Base-by-base conservation (phyloP, 306 rosid genomes). In the Glycine latifolia region DNA sequence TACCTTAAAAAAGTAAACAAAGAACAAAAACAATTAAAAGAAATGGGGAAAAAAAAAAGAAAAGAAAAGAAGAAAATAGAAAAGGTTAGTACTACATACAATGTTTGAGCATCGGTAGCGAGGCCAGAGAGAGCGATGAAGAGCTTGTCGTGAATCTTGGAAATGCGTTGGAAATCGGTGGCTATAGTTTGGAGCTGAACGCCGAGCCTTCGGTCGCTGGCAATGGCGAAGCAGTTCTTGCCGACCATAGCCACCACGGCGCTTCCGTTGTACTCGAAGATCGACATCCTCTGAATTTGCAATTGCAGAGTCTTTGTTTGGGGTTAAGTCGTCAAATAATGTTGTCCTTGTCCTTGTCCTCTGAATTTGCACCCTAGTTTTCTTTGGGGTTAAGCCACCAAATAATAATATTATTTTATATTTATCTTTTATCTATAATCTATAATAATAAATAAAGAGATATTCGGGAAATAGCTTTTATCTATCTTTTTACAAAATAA, bases 101-200 rank as follows among this genome's bases (percentile, higher is more conserved):
- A 87, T 33, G 99, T 96, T 81, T 96, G 99, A 71, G 99, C 91
- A 73, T 96, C 98, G 48, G 98, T 96, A 69, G 90, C 99, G 37
- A 96, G 98, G 47, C 99, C 99, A 55, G 97, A 84, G 82, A 93
- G 96, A 77, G 98, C 99, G 59, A 96, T 86, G 81, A 88, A 96
- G 3, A 96, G 91, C 75, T 88, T 82, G 10, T 93, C 97, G 78
- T 92, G 96, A 77, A 96, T 78, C 82, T 84, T 87, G 77, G 76
- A 89, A 76, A 96, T 96, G 79, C 90, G 91, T 86, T 96, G 92
- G 80, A 96, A 96, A 84, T 96, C 98, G 75, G 99, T 95, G 76
- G 97, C 99, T 70, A 95, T 81, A 8, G 97, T 95, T 73, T 95
- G 97, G 8, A 95, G 97, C 93, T 95, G 97, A 88, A 95, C 99